Base-by-base conservation (phyloP, 2,329 filamentous ascomycete species). In the Aspergillus tubingensis region DNA sequence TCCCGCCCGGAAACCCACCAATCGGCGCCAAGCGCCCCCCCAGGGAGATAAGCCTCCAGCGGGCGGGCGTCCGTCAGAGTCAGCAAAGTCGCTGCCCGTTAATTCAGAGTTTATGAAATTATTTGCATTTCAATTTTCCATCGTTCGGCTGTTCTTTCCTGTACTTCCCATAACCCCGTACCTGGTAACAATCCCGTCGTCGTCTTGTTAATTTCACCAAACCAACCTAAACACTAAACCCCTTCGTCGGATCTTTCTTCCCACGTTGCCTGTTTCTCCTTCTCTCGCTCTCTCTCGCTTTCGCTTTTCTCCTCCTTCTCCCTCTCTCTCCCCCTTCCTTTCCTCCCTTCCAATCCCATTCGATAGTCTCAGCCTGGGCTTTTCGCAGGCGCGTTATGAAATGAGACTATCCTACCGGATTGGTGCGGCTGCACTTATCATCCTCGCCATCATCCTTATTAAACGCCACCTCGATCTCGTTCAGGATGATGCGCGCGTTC, bases 371-470 rank as follows among this genome's bases (percentile, higher is more conserved):
- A 30, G 32, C 30, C 48, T 30, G 19, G 25, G 51, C 44, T 59
- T 60, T 43, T 25, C n/a, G 25, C 57, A 47, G 50, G 30, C 55
- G 39, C n/a, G 63, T 64, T 65, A 67, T 67, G 62, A 65, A 36
- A 69, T 69, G 67, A 68, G 72, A 63, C 56, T 67, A 49, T 67
- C 68, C 41, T 57, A 62, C 67, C 66, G 71, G 67, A 64, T 71
- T 62, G 62, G 71, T 60, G 60, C 68, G 59, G 68, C 70, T 57
- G 69, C 65, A 63, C 68, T 75, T 52, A 67, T 74, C 54, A 65
- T 74, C 63, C 36, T 72, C 60, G 54, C 66, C 56, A 60, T 75
- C 41, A 32, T 73, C 61, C 60, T 74, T 23, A 58, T 74, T 57
- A 70, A 68, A 54, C 68, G 70, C 60, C 67, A 67, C 32, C 50